Evolutionary conservation across 257 asterid species (phyloP), one percentile per base, ranked within the genome.

Genomic region (Solanum verrucosum): DNA sequence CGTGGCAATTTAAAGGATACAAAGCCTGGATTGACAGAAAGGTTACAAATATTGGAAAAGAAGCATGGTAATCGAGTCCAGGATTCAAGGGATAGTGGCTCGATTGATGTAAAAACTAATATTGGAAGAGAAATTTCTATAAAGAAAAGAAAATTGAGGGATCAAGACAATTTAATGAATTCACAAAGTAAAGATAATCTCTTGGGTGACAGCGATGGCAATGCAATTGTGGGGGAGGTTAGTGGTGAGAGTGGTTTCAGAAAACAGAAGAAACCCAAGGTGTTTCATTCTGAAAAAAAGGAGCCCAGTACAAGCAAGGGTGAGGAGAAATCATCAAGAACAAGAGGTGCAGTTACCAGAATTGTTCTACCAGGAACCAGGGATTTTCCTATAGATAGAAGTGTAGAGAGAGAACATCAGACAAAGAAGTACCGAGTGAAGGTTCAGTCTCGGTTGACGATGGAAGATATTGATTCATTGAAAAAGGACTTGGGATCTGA

Each of bases 401-500:
- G 74, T 65, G 65, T 59, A 16, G 93, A 91, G 90, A 94, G 89
- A 86, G 93, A 88, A 49, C 93, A 88, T 90, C 91, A 87, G 92
- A 83, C 86, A 77, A 91, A 71, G 88, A 93, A 93, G 72, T 87
- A 87, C 46, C 93, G 88, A 77, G 87, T 83, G 83, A 93, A 89
- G 89, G 37, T 68, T 63, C 46, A 87, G 56, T 86, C 89, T 78
- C 88, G 34, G 83, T 86, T 92, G 60, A 95, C 98, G 27, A 75
- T 84, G 89, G 94, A 93, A 86, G 98, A 94, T 90, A 72, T 93
- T 75, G 94, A 92, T 89, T 89, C 95, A 35, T 86, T 94, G 90
- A 94, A 87, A 90, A 92, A 92, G 93, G 98, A 94, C 89, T 90
- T 96, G 94, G 96, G 95, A 46, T 90, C 88, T 83, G 98, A 92